Conservation (phyloP, 108 stramenopile genomes). For the Chaetoceros tenuissimus region DNA sequence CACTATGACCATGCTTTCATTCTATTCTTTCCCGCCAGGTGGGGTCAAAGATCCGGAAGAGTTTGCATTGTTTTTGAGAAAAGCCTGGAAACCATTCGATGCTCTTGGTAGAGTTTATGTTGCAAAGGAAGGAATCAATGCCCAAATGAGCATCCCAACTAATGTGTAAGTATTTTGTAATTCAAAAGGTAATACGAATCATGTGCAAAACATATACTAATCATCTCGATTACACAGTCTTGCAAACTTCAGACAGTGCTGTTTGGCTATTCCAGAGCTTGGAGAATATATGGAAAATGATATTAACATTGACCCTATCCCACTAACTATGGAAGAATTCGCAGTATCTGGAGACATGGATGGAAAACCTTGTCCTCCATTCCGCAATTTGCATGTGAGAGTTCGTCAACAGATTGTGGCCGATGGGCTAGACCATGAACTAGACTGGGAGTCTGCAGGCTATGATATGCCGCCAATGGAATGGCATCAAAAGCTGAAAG, state of each 20-base stretch:
- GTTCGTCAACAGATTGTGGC: constrained; percentile 90
- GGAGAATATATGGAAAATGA: constrained; percentile 83
- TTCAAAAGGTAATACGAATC: neutral
- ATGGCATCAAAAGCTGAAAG: constrained; percentile 87
- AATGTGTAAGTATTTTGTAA: constrained; percentile 30
- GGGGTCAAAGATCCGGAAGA: constrained; percentile 57
- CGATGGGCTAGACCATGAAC: constrained; percentile 78
- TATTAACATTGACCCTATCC: constrained; percentile 77
- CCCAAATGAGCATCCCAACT: constrained; percentile 94
- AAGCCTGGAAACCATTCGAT: constrained; percentile 76
- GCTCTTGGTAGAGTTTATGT: constrained; percentile 91
- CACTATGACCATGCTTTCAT: constrained; percentile 85
- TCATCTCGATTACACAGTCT: neutral
- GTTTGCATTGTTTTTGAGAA: constrained; percentile 43
- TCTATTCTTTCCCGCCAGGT: constrained; percentile 73
- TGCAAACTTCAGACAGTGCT: constrained; percentile 53
- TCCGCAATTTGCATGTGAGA: constrained; percentile 82
- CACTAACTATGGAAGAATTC: constrained; percentile 59
- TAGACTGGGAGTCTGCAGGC: constrained; percentile 86
- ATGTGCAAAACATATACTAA: neutral
- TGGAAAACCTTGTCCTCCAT: constrained; percentile 58
- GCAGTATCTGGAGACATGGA: constrained; percentile 32
- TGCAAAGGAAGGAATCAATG: constrained; percentile 92
- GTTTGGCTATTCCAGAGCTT: constrained; percentile 47
- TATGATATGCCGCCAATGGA: constrained; percentile 87